These are phyloP conservation scores for Sphaerulina musiva DNA, from an alignment of 2,329 filamentous ascomycete species.

Conservation along the genomic window DNA sequence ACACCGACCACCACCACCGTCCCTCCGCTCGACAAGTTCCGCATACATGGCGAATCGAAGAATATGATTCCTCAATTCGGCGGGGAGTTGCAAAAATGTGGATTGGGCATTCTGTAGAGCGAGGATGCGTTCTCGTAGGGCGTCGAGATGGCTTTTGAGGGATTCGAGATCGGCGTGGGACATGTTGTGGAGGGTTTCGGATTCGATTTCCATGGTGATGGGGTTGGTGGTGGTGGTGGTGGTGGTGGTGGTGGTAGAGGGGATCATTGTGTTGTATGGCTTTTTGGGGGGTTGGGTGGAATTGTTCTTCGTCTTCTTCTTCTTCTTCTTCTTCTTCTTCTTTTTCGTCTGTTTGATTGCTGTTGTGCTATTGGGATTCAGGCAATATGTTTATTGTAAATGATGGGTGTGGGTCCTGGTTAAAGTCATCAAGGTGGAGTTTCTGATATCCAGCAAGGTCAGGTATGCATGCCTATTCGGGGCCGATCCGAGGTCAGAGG, in stretches of 20 bases:
- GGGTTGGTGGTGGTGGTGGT: too few species aligned
- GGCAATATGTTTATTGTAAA: not conserved
- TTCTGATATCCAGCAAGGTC: not conserved
- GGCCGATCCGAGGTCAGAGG: not conserved
- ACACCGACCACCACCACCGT: not conserved
- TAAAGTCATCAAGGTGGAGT: not conserved
- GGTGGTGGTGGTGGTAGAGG: too few species aligned
- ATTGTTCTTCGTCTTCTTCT: too few species aligned
- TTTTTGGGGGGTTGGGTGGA: not conserved
- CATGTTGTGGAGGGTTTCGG: slow-evolving; percentile 10
- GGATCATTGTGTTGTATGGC: too few species aligned
- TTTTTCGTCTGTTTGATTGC: not conserved
- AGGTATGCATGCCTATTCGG: not conserved
- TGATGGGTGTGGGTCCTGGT: not conserved
- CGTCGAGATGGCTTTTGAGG: slow-evolving; percentile 15
- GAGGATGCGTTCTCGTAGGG: slow-evolving; percentile 16
- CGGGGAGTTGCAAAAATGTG: slow-evolving; percentile 14
- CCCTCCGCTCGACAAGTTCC: slow-evolving; percentile 14
- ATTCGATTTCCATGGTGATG: too few species aligned
- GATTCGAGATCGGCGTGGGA: slow-evolving; percentile 14
- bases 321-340: not conserved
- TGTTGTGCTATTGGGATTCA: too few species aligned
- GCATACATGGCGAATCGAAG: slow-evolving; percentile 17
- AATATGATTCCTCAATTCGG: slow-evolving; percentile 18
- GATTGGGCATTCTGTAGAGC: slow-evolving; percentile 19